Evolutionary conservation across 1,284 basidiomycete species (phyloP), one percentile per base, ranked within the genome.

Genomic region (Cryptococcus amylolentus): DNA sequence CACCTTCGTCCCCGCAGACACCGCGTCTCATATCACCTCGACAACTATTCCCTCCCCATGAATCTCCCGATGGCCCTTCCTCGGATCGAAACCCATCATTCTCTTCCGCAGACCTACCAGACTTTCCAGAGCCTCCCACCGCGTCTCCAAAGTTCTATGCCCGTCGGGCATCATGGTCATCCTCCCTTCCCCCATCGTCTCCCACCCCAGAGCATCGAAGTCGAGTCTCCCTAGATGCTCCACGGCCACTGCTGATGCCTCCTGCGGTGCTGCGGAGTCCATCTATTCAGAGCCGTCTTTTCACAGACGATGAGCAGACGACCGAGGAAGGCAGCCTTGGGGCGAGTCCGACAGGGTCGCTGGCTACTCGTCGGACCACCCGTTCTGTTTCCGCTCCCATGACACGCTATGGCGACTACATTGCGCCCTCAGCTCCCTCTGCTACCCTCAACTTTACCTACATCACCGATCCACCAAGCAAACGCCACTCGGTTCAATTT

Each of bases 131-230:
- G 18, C 42, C 42, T 44, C 42, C 42, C 42, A 20, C 42, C 6
- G 42, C 42, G 10, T 44, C 42, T 12, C 42, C 42, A 10, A 26
- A n/a, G 31, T 8, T 35, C 31, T 35, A 35, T 35, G 31, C 31
- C 42, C 18, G 10, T 47, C 26, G 46, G 27, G 14, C 46, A 10
- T 18, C 46, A 47, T 31, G 27, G 10, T 23, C 41, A 14, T 42
- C 41, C 5, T 42, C 41, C 41, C 16, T 23, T 8, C 5, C 8
- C 4, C 46, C 26, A 47, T n/a, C 26, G 26, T 44, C 42, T 18
- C 42, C 42, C 26, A n/a, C 42, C n/a, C 27, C 23, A 26, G 46
- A 47, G 46, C 46, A 47, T 47, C 23, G 46, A n/a, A 47, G 46
- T 12, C 10, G 27, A 27, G 46, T 47, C 12, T 47, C 46, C n/a